Evolutionary conservation across 2,329 filamentous ascomycete genomes (phyloP), one percentile per base, ranked within the genome.

Genomic region (Dothidotthia symphoricarpi): DNA sequence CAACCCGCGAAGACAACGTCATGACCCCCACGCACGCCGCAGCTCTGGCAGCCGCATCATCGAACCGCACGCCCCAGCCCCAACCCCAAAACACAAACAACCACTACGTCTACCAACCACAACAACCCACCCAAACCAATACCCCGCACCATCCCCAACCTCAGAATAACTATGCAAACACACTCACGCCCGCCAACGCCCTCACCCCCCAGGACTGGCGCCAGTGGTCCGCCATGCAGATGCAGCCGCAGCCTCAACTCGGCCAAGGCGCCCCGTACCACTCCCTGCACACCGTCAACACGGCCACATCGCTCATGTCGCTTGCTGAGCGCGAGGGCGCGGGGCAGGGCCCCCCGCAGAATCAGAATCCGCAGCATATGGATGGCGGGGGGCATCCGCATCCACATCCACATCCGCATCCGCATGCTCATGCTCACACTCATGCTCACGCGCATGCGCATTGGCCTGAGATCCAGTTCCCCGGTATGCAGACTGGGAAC

Each of bases 241-340:
- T 57, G 45, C 51, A 63, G 37, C 53, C 53, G 19, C 53, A 51
- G 26, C 30, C 49, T 22, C 19, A 22, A 22, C 19, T 22, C 19
- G 19, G 5, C 9, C 19, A 22, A 9, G 32, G 49, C 32, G 52
- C 57, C 22, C 46, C 55, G 11, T 53, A 57, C 22, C 62, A 67
- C 16, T 66, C 64, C 34, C 49, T 68, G n/a, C 64, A 64, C 41
- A 64, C 61, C 16, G 66, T 66, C 17, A 64, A 64, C 40, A 64
- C 61, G 16, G 66, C 67, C 17, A 67, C 55, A 16, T 66, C 66
- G 1, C 57, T 69, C 19, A 66, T 69, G 55, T 58, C 63, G 3
- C 51, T 68, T 7, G 57, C 59, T 4, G 56, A 61, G n/a, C 55
- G 63, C 24, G 61, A 63, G 24, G 42, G 50, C 3, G 45, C 34